These are phyloP conservation scores for Chrysosporium queenslandicum DNA, from an alignment of 2,329 filamentous ascomycete species.

Conservation along the genomic window DNA sequence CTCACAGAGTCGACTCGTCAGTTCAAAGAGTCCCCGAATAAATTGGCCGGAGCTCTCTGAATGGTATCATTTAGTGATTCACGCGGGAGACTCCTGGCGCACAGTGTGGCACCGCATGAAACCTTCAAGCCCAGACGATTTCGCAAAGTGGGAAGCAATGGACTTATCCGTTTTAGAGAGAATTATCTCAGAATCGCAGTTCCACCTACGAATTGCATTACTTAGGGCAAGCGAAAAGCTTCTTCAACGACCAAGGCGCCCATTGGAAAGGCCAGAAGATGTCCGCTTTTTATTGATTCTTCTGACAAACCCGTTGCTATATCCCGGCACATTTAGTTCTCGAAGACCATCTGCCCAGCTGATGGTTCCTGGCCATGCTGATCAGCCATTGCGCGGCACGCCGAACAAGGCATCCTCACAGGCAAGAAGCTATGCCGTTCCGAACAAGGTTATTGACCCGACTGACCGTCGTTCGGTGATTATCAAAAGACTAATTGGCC, in stretches of 20 bases:
- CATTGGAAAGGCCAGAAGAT: conserved; percentile 57
- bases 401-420: conserved; percentile 10
- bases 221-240: conserved; percentile 70
- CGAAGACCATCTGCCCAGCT: not conserved
- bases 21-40: conserved; percentile 55
- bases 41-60: conserved; percentile 61
- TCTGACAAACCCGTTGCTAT: conserved; percentile 66
- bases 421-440: conserved; percentile 18
- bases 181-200: conserved; percentile 51
- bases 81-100: conserved; percentile 59
- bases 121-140: conserved; percentile 24
- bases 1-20: conserved; percentile 37
- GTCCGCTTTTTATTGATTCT: conserved; percentile 69
- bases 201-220: conserved; percentile 58
- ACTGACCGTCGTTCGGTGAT: conserved; percentile 69
- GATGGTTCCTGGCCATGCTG: not conserved
- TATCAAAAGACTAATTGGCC: conserved; percentile 71
- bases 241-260: conserved; percentile 66
- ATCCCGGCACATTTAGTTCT: conserved; percentile 29
- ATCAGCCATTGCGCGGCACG: not conserved
- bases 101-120: conserved; percentile 48
- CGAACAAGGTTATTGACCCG: conserved; percentile 26
- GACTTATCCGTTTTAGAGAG: conserved; percentile 41
- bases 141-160: conserved; percentile 33
- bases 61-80: conserved; percentile 64